phyloP scores from a whole-genome alignment of 2,329 filamentous ascomycete species.

The Anisogramma anomala region DNA sequence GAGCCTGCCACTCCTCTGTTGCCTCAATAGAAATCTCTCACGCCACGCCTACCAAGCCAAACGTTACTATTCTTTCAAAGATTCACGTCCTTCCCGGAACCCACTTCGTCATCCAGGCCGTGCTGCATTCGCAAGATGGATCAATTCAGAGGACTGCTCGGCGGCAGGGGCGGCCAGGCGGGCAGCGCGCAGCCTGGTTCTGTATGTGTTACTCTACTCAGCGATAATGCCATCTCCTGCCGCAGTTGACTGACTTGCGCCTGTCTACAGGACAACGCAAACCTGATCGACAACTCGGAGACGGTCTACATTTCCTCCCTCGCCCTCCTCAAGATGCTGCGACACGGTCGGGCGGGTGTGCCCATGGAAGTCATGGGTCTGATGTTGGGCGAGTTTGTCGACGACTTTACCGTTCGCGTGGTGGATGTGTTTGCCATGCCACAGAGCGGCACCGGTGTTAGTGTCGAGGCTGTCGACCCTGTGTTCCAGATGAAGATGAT shows the following conservation, averaged over 20 bases:
- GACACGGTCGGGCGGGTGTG: slow-evolving; percentile 92
- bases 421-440: slow-evolving; percentile 99
- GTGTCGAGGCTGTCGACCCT: slow-evolving; percentile 94
- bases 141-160: slow-evolving; percentile 79
- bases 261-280: slow-evolving; percentile 61
- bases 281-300: slow-evolving; percentile 96
- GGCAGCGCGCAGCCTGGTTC: slow-evolving; percentile 48
- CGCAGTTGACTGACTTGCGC: slow-evolving; percentile 12
- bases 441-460: slow-evolving; percentile 94
- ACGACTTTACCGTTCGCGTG: slow-evolving; percentile 96
- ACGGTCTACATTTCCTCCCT: slow-evolving; percentile 98
- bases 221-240: neutral
- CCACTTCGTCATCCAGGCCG: slow-evolving; percentile 12
- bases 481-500: slow-evolving; percentile 99
- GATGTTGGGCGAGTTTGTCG: slow-evolving; percentile 97
- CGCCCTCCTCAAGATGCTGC: slow-evolving; percentile 94
- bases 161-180: slow-evolving; percentile 56
- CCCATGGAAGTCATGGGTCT: slow-evolving; percentile 99
- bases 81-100: too few species aligned
- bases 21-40: too few species aligned
- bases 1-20: too few species aligned
- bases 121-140: slow-evolving; percentile 52
- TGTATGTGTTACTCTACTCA: slow-evolving; percentile 33
- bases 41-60: too few species aligned
- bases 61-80: too few species aligned